phyloP scores from a whole-genome alignment of 441 rosid species.

The Mallotus japonicus region DNA sequence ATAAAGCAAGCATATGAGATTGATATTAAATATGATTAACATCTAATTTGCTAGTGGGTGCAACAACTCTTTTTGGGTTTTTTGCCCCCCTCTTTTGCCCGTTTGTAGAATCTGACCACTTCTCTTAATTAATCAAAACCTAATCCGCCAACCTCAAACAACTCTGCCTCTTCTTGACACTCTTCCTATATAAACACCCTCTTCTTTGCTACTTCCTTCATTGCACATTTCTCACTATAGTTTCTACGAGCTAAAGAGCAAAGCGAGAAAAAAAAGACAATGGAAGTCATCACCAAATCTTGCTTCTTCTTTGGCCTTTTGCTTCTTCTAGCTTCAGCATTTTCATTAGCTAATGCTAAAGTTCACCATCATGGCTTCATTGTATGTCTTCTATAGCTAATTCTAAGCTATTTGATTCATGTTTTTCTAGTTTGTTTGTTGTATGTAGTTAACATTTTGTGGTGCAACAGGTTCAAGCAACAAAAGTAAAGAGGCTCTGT shows the following conservation, averaged over 20 bases:
- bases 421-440: not conserved
- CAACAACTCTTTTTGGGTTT: slow-evolving; percentile 45
- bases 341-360: slow-evolving; percentile 38
- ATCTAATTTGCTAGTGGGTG: slow-evolving; percentile 50
- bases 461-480: slow-evolving; percentile 47
- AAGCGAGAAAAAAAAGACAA: not conserved
- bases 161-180: slow-evolving; percentile 15
- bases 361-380: slow-evolving; percentile 61
- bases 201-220: not conserved
- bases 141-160: slow-evolving; percentile 52
- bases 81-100: not conserved
- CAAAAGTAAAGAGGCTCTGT: slow-evolving; percentile 92
- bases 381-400: slow-evolving; percentile 35
- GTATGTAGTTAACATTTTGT: not conserved
- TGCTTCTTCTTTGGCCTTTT: slow-evolving; percentile 28
- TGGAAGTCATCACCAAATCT: slow-evolving; percentile 21
- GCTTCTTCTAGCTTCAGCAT: slow-evolving; percentile 40
- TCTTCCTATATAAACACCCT: slow-evolving; percentile 40
- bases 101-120: not conserved
- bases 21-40: slow-evolving; percentile 11
- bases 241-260: too few species aligned
- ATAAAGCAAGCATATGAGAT: slow-evolving; percentile 36
- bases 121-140: slow-evolving; percentile 24
- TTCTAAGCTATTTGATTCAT: too few species aligned
- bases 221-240: not conserved